Percentiles rank a stretch among this genome's conserved stretches.
Conservation (phyloP, 106 monocot species). For the Ottelia alismoides region DNA sequence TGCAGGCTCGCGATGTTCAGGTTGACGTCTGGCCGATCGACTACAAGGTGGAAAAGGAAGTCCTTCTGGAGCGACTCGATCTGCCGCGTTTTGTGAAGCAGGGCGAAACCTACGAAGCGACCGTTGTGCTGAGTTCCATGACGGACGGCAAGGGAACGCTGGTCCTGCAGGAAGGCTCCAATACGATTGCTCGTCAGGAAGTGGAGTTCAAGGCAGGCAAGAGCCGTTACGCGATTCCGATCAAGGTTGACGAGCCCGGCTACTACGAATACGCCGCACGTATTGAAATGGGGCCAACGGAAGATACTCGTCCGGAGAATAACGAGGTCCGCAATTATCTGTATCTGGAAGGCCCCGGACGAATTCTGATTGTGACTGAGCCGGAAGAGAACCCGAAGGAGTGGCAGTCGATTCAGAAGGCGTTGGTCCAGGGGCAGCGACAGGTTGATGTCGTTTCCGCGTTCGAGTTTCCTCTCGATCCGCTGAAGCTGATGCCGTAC, state of each 20-base stretch:
- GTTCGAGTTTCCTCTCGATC: no score
- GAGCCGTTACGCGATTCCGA: not conserved
- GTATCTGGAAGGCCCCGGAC: not conserved
- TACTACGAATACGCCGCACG: not conserved
- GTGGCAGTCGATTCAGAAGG: no score
- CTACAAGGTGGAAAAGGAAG: not conserved
- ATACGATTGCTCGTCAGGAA: not conserved
- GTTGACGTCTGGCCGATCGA: not conserved
- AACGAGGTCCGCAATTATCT: not conserved
- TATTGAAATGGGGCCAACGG: not conserved
- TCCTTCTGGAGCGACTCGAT: not conserved
- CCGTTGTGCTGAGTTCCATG: not conserved
- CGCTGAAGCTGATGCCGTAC: no score
- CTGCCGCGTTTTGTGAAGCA: not conserved
- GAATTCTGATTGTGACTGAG: not conserved
- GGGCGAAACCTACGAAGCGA: not conserved
- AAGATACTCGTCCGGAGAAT: not conserved
- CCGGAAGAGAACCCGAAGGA: no score
- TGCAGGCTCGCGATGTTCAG: not conserved
- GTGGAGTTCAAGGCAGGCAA: not conserved
- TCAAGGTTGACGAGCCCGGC: not conserved
- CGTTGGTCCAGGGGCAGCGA: no score
- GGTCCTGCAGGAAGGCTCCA: not conserved
- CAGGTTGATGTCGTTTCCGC: no score
- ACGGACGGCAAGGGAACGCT: not conserved